Base-by-base conservation (phyloP, 1,284 basidiomycete genomes). In the Cryptococcus sp. region DNA sequence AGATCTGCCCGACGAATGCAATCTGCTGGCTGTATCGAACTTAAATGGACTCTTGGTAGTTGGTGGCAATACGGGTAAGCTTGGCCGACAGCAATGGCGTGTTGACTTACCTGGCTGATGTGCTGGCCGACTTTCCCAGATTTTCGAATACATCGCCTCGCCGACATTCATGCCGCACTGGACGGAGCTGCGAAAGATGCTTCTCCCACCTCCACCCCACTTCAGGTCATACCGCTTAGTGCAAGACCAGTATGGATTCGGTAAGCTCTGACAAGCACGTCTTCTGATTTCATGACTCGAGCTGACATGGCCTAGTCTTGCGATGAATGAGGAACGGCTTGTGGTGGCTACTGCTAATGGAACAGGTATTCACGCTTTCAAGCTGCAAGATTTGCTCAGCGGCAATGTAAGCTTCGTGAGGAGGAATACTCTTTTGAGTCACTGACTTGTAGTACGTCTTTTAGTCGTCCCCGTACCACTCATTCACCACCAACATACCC, bases 21-120 rank as follows among this genome's bases (percentile, higher is more conserved):
- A 73, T 52, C 67, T 81, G 57, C 66, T 81, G 55, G 78, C 75
- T 1, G 66, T 81, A 1, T 75, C 76, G 29, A 78, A 79, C 50
- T 43, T 20, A 15, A 73, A 67, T 55, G 77, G 73, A 41, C 60
- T 80, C 37, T 61, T 77, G 16, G 72, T 80, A 37, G 78, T 75
- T 13, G 80, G 73, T n/a, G 70, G 75, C 50, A 72, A 73, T 45
- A 57, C 54, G 20, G 69, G 78, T 77, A 54, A 62, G 70, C 62
- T 46, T 37, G 16, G n/a, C 13, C 37, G 22, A 16, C 37, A 38
- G 7, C 11, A 46, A 15, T 34, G 19, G 17, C 23, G 7, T 19
- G 8, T 11, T 7, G 52, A 46, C 20, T 25, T 57, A n/a, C 25
- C 29, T 34, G 23, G 20, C 20, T 17, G 15, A 46, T 43, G 34